phyloP scores from a whole-genome alignment of 2,329 filamentous ascomycete genomes.

The Verticillium zaregamsianum region DNA sequence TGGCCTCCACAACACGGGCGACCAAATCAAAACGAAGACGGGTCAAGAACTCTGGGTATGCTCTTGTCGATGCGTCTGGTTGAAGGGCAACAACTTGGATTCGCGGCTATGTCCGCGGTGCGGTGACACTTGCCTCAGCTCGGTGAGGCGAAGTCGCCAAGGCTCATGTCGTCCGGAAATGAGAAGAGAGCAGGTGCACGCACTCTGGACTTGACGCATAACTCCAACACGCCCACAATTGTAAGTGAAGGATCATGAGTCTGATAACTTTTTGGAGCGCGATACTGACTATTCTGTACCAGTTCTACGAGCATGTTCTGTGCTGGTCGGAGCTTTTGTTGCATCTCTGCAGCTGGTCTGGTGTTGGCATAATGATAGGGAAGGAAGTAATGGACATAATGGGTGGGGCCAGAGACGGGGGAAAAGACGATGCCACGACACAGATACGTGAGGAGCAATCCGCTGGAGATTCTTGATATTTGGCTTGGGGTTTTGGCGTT shows the following conservation, averaged over 20 bases:
- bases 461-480: background rate
- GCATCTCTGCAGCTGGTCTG: background rate
- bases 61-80: conserved; percentile 1
- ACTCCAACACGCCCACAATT: background rate
- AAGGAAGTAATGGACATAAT: background rate
- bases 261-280: background rate
- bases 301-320: background rate
- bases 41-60: conserved; percentile 4
- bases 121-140: background rate
- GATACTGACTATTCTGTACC: background rate
- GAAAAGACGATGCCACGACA: background rate
- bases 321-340: background rate
- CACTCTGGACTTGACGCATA: background rate
- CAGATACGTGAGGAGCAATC: background rate
- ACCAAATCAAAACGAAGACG: conserved; percentile 1
- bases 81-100: background rate
- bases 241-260: background rate
- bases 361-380: background rate
- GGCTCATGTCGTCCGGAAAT: background rate
- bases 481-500: background rate
- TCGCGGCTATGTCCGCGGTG: background rate
- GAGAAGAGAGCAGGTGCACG: background rate
- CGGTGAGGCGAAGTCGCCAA: background rate
- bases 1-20: background rate
- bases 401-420: background rate